A percentile compares a stretch with the other conserved stretches of the same genome.
Evolutionary conservation across 1,284 basidiomycete genomes (phyloP).

Genomic region (Marasmius oreades): DNA sequence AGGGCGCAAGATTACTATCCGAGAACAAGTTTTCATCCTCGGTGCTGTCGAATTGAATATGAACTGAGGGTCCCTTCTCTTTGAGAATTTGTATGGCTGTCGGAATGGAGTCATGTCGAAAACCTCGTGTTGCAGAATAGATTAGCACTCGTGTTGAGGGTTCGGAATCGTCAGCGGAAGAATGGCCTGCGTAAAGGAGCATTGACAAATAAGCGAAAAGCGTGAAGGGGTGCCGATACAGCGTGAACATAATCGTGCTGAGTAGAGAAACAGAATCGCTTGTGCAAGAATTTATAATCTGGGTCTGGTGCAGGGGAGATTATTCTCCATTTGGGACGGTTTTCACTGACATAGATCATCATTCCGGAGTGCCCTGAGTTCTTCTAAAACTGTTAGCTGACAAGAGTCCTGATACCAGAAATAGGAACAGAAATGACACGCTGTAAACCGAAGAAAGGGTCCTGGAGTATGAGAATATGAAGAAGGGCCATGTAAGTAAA

Average conservation of each 20-base stretch:
- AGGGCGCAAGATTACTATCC: conserved; percentile 49
- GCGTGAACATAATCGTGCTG: background rate
- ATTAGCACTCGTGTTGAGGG: conserved; percentile 39
- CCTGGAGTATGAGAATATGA: too few species aligned
- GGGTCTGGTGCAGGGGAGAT: too few species aligned
- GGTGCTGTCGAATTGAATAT: conserved; percentile 60
- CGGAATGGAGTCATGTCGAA: conserved; percentile 77
- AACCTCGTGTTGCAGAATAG: conserved; percentile 51
- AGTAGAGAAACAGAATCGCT: background rate
- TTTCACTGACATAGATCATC: too few species aligned
- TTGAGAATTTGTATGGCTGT: conserved; percentile 48
- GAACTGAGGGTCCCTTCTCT: conserved; percentile 31
- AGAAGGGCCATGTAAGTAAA: too few species aligned
- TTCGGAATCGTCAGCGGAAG: background rate
- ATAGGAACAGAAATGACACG: too few species aligned
- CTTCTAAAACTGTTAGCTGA: too few species aligned
- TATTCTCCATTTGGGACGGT: too few species aligned
- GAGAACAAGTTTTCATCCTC: conserved; percentile 63
- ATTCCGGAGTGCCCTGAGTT: too few species aligned
- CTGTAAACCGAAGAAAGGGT: too few species aligned
- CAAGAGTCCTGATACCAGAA: too few species aligned
- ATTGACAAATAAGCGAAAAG: background rate
- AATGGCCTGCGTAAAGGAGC: background rate
- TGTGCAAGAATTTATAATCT: background rate
- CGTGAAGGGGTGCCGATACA: background rate